phyloP scores from a whole-genome alignment of 2,329 filamentous ascomycete genomes.

The Diplocarpon rosae region DNA sequence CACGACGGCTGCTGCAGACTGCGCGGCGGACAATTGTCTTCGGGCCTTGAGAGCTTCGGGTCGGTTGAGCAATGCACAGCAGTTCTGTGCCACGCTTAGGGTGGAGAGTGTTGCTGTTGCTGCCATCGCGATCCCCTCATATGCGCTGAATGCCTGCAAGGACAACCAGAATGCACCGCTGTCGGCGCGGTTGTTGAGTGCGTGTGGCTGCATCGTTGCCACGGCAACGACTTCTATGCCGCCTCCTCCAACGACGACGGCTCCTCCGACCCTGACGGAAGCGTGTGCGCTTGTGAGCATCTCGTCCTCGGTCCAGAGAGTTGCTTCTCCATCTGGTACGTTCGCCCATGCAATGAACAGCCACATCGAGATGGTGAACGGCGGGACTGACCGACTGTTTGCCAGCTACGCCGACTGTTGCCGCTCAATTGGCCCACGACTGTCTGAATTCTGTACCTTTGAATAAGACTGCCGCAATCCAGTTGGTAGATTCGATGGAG shows the following conservation, averaged over 20 bases:
- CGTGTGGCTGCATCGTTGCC: constrained; percentile 18
- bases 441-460: constrained; percentile 25
- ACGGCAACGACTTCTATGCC: constrained; percentile 3
- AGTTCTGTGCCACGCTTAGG: constrained; percentile 28
- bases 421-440: constrained; percentile 23
- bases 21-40: constrained; percentile 31
- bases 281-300: constrained; percentile 24
- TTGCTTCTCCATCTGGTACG: constrained; percentile 16
- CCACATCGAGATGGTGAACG: too few relatives aligned
- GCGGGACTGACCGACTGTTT: background rate
- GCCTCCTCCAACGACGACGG: constrained; percentile 4
- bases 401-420: constrained; percentile 21
- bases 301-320: constrained; percentile 16
- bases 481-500: constrained; percentile 17
- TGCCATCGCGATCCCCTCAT: constrained; percentile 14
- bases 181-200: constrained; percentile 12
- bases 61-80: too few relatives aligned
- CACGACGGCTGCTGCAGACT: constrained; percentile 14
- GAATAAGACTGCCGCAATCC: constrained; percentile 18
- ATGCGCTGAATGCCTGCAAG: constrained; percentile 11
- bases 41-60: constrained; percentile 28
- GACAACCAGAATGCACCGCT: constrained; percentile 13
- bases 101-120: too few relatives aligned
- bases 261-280: constrained; percentile 1
- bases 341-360: background rate